Conservation (phyloP, 1,284 basidiomycete species). For the Coriolopsis trogii region DNA sequence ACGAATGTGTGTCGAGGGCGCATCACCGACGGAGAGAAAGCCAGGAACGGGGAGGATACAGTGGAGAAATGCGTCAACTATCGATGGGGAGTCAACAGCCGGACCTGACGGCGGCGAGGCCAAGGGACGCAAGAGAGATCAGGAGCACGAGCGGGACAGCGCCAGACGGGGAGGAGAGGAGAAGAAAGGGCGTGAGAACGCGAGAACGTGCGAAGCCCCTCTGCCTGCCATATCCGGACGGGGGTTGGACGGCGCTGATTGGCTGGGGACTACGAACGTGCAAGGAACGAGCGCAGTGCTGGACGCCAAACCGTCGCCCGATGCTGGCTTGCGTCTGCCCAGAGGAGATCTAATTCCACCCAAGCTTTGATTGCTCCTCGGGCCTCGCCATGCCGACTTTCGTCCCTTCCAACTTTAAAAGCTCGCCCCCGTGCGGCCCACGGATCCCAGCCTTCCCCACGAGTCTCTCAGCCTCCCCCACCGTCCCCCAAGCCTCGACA, state of each 20-base stretch:
- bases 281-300: constrained; percentile 22
- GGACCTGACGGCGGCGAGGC: no score
- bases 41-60: no score
- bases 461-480: constrained; percentile 1
- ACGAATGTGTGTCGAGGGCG: no score
- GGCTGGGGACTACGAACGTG: constrained; percentile 30
- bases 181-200: constrained; percentile 15
- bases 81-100: no score
- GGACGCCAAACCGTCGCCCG: constrained; percentile 2
- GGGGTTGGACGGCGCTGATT: constrained; percentile 17
- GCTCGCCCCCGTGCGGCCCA: constrained; percentile 6
- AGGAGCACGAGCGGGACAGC: background rate
- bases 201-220: constrained; percentile 19
- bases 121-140: no score
- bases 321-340: constrained; percentile 11
- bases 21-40: background rate
- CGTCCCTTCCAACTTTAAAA: constrained; percentile 15
- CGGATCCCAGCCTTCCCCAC: constrained; percentile 17
- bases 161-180: background rate
- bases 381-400: constrained; percentile 17
- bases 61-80: no score
- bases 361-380: constrained; percentile 22
- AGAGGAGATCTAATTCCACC: constrained; percentile 1
- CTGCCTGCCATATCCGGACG: constrained; percentile 8
- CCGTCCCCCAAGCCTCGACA: constrained; percentile 1